Evolutionary conservation across 768 basidiomycete species (phyloP).

Genomic region (Lactifluus pinguis): DNA sequence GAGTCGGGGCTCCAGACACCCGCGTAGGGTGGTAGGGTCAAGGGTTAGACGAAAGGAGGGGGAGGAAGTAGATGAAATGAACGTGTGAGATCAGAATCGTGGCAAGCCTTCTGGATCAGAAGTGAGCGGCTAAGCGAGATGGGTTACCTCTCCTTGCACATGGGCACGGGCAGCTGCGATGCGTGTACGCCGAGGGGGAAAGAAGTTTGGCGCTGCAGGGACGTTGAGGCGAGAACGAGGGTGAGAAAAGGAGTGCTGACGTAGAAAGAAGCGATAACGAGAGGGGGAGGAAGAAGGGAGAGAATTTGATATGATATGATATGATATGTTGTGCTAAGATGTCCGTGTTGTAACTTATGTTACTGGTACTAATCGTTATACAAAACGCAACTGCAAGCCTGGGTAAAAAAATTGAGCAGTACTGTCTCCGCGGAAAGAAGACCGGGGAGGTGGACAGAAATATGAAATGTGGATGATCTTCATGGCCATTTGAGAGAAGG

Average conservation of each 20-base stretch:
- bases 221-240: background rate
- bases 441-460: background rate
- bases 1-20: constrained; percentile 3
- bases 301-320: constrained; percentile 8
- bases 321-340: background rate
- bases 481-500: background rate
- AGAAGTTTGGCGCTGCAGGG: background rate
- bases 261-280: constrained; percentile 3
- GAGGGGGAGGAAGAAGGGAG: background rate
- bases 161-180: background rate
- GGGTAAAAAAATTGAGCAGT: background rate
- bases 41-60: constrained; percentile 6
- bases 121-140: constrained; percentile 17
- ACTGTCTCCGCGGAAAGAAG: constrained; percentile 10
- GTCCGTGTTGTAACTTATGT: background rate
- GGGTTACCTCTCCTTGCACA: background rate
- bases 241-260: background rate
- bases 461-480: background rate
- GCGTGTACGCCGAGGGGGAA: background rate
- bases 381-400: background rate
- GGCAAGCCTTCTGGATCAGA: constrained; percentile 13
- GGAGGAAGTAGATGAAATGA: constrained; percentile 2
- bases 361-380: background rate
- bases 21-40: constrained; percentile 5
- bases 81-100: constrained; percentile 20